Evolutionary conservation across 2,329 filamentous ascomycete species (phyloP).

Genomic region (Xylariales sp.): DNA sequence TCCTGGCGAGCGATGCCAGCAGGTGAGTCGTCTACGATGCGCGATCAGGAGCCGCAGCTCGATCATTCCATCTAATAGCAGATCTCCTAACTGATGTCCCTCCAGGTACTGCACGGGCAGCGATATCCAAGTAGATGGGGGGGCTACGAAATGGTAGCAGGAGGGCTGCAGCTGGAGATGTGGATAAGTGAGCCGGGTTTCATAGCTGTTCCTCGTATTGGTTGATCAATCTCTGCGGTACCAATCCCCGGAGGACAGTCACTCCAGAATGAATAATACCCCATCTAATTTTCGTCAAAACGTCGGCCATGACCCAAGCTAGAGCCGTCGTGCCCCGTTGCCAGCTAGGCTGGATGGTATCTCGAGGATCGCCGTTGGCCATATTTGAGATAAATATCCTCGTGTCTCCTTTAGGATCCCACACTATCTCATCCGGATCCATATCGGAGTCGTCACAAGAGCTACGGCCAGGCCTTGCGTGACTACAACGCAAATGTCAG

Average conservation of each 20-base stretch:
- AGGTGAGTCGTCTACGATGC: slow-evolving; percentile 46
- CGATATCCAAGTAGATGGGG: slow-evolving; percentile 60
- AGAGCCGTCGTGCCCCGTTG: slow-evolving; percentile 63
- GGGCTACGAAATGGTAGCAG: slow-evolving; percentile 54
- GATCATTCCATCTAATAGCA: background rate
- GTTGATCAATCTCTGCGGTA: slow-evolving; percentile 43
- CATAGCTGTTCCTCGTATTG: slow-evolving; percentile 35
- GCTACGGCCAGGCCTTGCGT: slow-evolving; percentile 47
- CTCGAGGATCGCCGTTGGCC: slow-evolving; percentile 52
- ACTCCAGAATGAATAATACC: slow-evolving; percentile 71
- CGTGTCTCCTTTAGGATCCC: slow-evolving; percentile 63
- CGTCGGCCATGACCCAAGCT: slow-evolving; percentile 65
- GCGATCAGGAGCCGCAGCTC: background rate
- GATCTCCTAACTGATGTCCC: slow-evolving; percentile 31
- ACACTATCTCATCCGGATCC: slow-evolving; percentile 61
- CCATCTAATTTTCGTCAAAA: slow-evolving; percentile 68
- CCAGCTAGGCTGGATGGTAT: slow-evolving; percentile 49
- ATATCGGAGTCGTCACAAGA: slow-evolving; percentile 50
- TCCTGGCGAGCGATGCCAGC: slow-evolving; percentile 61
- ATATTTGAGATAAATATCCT: slow-evolving; percentile 55
- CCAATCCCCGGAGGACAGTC: slow-evolving; percentile 58
- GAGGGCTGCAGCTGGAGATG: background rate
- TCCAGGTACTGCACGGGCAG: slow-evolving; percentile 54
- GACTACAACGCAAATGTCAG: slow-evolving; percentile 38
- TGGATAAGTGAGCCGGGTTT: background rate